These are phyloP conservation scores for Fusarium ramigenum DNA, from an alignment of 2,329 filamentous ascomycete species.

Conservation along the genomic window DNA sequence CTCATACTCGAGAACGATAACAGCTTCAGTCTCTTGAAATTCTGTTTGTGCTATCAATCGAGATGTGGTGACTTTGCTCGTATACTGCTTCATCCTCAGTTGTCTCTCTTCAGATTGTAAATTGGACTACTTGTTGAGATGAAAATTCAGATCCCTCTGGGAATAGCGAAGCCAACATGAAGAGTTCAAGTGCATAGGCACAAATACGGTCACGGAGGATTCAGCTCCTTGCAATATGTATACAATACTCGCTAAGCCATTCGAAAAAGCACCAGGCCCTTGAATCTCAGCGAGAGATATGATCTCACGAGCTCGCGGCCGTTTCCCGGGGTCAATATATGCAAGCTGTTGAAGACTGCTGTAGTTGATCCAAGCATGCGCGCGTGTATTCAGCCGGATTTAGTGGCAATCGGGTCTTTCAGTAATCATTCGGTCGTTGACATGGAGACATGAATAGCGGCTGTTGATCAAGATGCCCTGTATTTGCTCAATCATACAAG, in stretches of 20 bases:
- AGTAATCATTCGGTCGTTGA: background rate
- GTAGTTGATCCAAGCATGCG: background rate
- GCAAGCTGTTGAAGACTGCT: too few species aligned
- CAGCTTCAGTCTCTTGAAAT: background rate
- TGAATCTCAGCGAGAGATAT: too few species aligned
- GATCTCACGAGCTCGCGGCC: too few species aligned
- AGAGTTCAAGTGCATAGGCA: background rate
- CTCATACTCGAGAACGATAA: background rate
- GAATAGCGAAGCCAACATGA: too few species aligned
- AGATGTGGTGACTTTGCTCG: background rate
- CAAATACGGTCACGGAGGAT: background rate
- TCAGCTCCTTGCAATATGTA: too few species aligned
- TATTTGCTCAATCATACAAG: background rate
- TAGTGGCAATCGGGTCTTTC: background rate
- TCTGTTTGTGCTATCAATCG: background rate
- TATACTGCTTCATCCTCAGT: background rate
- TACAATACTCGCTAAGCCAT: too few species aligned
- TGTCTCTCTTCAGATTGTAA: background rate
- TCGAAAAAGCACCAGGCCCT: too few species aligned
- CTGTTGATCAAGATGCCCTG: accelerated
- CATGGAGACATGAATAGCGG: background rate
- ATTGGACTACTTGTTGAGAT: background rate
- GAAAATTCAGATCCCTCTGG: accelerated
- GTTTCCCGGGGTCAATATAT: too few species aligned
- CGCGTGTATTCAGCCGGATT: background rate